Percentiles rank a stretch among this genome's conserved stretches.
Conservation (phyloP, 768 basidiomycete species). For the Rhodotorula diobovata region DNA sequence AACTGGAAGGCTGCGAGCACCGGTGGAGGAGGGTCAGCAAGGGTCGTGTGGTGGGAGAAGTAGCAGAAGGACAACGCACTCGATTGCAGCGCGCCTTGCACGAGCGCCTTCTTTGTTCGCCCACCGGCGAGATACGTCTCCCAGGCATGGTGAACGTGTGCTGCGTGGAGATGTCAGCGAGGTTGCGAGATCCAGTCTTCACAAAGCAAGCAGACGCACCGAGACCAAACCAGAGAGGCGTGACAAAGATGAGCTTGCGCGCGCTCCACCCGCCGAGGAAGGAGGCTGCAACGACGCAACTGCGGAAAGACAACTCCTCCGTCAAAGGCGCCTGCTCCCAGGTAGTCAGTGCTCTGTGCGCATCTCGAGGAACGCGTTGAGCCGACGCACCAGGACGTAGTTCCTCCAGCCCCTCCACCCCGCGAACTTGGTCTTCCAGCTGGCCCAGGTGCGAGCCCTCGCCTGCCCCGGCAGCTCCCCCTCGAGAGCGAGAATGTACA, state of each 20-base stretch:
- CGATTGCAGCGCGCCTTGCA: slow-evolving; percentile 52
- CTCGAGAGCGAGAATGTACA: slow-evolving; percentile 46
- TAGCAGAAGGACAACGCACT: slow-evolving; percentile 18
- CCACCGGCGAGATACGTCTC: slow-evolving; percentile 76
- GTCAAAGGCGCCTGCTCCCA: slow-evolving; percentile 77
- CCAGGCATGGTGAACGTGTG: slow-evolving; percentile 88
- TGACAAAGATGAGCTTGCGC: slow-evolving; percentile 65
- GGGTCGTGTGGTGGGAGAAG: neutral
- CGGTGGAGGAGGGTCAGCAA: neutral
- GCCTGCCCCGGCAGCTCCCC: slow-evolving; percentile 43
- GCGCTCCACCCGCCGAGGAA: slow-evolving; percentile 60
- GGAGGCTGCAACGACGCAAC: slow-evolving; percentile 72
- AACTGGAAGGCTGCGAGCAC: slow-evolving; percentile 71
- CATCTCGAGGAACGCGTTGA: neutral
- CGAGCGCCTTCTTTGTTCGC: slow-evolving; percentile 60
- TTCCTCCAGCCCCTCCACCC: slow-evolving; percentile 60
- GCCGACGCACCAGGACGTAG: slow-evolving; percentile 48
- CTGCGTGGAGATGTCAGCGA: slow-evolving; percentile 49
- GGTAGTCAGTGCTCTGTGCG: neutral
- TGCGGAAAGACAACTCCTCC: slow-evolving; percentile 86
- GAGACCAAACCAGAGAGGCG: slow-evolving; percentile 81
- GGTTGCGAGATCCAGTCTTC: neutral
- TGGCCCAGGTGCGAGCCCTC: slow-evolving; percentile 9
- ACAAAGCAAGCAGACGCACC: slow-evolving; percentile 54
- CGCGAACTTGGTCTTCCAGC: slow-evolving; percentile 17